Evolutionary conservation across 352 stramenopile species (phyloP), one percentile per base, ranked within the genome.

Genomic region (Globisporangium middletonii): DNA sequence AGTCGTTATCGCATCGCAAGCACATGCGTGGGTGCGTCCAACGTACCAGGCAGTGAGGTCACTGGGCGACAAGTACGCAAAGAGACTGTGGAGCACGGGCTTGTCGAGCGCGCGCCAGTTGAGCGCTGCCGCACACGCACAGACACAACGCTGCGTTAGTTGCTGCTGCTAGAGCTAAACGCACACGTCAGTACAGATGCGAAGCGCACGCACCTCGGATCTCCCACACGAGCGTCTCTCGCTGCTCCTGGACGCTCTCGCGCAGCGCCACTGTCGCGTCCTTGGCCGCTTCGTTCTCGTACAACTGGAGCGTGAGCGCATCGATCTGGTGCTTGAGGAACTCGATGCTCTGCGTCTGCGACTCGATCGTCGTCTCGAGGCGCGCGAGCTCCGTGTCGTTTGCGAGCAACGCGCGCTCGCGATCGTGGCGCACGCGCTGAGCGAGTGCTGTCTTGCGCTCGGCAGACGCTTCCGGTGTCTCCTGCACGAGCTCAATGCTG

Each of bases 181-280:
- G 2, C 26, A 47, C 3, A 46, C 18, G 44, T 15, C 23, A 50
- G 9, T 33, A 27, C 9, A 50, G 12, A 33, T 23, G 7, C 48
- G 18, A 11, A 6, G 23, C 9, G 26, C 4, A 51, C 63, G 38
- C 59, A 90, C 80, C 80, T 62, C 78, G 67, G 44, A 91, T 72
- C 51, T 91, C 80, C 80, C 80, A 91, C 19, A 55, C 65, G 23
- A 91, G 60, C 18, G 82, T 75, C 15, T 86, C 74, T 33, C 87
- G 76, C 27, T 73, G 65, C 12, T 87, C 73, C 1, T 75, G 67
- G 1, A 80, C 55, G n/a, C 50, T 49, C 2, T 84, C 57, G 33
- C 75, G 75, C 28, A 82, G 58, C 46, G 75, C 64, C 19, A 59
- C 64, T 0, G 68, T 57, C 1, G 62, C 63, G 19, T 65, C 60